Evolutionary conservation across 1,139 yeast genomes (phyloP), one percentile per base, ranked within the genome.

Genomic region (Candida glucosophila): DNA sequence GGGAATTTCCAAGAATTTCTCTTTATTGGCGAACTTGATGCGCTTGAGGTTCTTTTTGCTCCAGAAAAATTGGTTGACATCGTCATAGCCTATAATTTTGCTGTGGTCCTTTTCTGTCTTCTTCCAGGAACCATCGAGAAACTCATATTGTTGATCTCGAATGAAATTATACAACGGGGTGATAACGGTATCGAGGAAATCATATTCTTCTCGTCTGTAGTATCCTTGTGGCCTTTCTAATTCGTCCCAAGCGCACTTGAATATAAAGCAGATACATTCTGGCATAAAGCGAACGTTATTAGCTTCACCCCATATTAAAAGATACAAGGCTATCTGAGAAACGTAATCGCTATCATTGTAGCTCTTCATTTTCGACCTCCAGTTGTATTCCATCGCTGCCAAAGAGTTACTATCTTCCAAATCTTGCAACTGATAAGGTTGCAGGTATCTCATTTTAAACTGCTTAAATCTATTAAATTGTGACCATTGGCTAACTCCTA

Each of bases 1-100:
- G 1, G 67, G 59, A 5, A 67, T 35, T 25, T 63, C 69, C 22
- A 73, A 56, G 6, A 80, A 44, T 24, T 57, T 45, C 12, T 50
- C 46, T 1, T 66, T 67, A 23, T 69, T 61, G 3, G 41, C 36
- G 6, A 75, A 42, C 9, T 43, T 49, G 8, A 85, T 54, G 23
- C 65, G 55, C 25, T 61, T 55, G 8, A 85, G 49, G 0, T 85
- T 83, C 29, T 72, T 67, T 0, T 72, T 67, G 37, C 75, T 75
- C 95, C 95, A 85, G 44, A 85, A 85, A 13, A 79, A 59, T 44
- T 80, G 95, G 47, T 85, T 85, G 27, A 82, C 63, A 46, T 85
- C 95, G 48, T 85, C 95, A 43, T 85, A 85, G 0, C 95, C 95
- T 34, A 85, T 75, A 3, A 76, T 67, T 20, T 65, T 57, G 31